phyloP scores from a whole-genome alignment of 345 rosid species.

The Reutealis trisperma region DNA sequence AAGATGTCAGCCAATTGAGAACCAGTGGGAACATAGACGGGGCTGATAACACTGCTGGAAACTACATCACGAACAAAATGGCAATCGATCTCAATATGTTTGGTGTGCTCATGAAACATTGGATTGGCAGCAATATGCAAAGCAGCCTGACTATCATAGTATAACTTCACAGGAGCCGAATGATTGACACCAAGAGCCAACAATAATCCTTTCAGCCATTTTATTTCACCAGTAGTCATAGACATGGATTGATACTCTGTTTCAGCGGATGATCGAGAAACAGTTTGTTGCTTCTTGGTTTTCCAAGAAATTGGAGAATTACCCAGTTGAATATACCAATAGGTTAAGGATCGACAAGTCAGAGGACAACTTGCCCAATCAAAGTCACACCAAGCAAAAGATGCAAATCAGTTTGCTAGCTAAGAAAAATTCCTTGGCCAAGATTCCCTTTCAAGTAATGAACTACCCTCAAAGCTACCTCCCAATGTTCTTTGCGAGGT shows the following conservation, averaged over 20 bases:
- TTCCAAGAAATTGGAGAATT: background rate
- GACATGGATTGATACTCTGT: background rate
- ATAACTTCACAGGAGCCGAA: background rate
- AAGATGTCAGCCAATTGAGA: background rate
- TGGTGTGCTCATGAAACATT: too few relatives aligned
- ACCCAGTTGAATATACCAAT: background rate
- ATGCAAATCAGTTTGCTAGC: background rate
- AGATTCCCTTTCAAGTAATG: background rate
- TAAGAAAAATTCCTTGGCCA: background rate
- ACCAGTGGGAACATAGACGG: background rate
- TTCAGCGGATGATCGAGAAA: background rate
- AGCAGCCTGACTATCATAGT: background rate
- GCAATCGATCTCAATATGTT: background rate
- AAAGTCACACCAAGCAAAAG: background rate
- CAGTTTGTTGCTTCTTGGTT: background rate
- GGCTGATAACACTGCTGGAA: too few relatives aligned
- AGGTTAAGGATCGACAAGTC: background rate
- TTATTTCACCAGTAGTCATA: background rate
- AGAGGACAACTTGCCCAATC: conserved; percentile 2
- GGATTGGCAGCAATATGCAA: background rate
- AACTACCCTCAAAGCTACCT: background rate
- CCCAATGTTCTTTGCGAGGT: background rate
- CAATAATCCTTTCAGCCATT: background rate
- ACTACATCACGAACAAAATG: background rate
- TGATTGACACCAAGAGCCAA: background rate